Conservation (phyloP, 2,329 filamentous ascomycete genomes). For the Botrytis byssoidea region DNA sequence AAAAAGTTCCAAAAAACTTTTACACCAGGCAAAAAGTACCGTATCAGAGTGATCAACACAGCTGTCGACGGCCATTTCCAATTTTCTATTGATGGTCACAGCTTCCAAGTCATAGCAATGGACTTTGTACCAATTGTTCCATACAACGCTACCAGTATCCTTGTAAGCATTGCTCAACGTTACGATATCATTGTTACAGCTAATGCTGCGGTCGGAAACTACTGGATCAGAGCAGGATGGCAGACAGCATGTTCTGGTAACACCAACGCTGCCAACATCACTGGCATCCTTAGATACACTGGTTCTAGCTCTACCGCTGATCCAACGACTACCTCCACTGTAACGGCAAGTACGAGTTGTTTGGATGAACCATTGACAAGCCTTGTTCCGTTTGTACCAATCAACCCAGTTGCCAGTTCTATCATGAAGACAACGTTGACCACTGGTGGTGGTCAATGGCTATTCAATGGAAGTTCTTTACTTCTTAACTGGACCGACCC, state of each 20-base stretch:
- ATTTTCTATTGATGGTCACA: constrained; percentile 54
- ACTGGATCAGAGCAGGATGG: constrained; percentile 52
- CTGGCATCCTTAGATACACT: constrained; percentile 44
- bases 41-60: constrained; percentile 48
- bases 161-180: constrained; percentile 51
- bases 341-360: constrained; percentile 30
- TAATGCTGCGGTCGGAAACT: constrained; percentile 55
- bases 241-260: constrained; percentile 57
- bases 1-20: constrained; percentile 17
- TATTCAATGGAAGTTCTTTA: constrained; percentile 48
- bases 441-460: constrained; percentile 46
- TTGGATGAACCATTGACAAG: constrained; percentile 35
- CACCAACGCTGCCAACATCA: constrained; percentile 48
- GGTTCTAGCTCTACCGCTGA: constrained; percentile 36
- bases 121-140: constrained; percentile 58
- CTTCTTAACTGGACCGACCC: constrained; percentile 48
- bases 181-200: constrained; percentile 49
- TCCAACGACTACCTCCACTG: constrained; percentile 33
- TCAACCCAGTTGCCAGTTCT: constrained; percentile 28
- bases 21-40: constrained; percentile 40
- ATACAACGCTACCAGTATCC: constrained; percentile 47
- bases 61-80: constrained; percentile 44
- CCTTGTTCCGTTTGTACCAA: constrained; percentile 34
- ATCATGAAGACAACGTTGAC: constrained; percentile 26
- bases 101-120: constrained; percentile 53